Conservation (phyloP, 768 basidiomycete species). For the Xerocomus potaroensis region DNA sequence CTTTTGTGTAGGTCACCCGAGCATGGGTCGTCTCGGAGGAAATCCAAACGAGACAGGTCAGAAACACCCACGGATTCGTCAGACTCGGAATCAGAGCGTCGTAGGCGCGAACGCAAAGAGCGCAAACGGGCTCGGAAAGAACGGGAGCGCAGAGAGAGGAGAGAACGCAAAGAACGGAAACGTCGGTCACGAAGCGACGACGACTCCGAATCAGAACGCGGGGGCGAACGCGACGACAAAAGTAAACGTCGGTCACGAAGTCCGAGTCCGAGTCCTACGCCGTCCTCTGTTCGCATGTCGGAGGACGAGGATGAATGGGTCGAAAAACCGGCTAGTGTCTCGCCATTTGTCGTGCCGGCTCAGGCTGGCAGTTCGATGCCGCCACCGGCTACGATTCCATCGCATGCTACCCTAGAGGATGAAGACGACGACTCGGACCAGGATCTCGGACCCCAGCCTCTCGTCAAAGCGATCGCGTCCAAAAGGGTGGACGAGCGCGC, state of each 20-base stretch:
- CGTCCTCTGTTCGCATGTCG: conserved; percentile 24
- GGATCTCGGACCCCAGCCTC: conserved; percentile 79
- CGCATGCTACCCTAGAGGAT: conserved; percentile 14
- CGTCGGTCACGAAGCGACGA: conserved; percentile 36
- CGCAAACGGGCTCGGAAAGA: conserved; percentile 51
- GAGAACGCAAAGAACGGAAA: conserved; percentile 34
- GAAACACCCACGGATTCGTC: conserved; percentile 39
- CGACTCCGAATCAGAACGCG: conserved; percentile 33
- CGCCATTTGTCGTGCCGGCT: conserved; percentile 25
- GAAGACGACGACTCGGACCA: conserved; percentile 51
- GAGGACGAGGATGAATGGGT: conserved; percentile 66
- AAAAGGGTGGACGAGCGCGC: conserved; percentile 74
- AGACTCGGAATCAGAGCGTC: conserved; percentile 54
- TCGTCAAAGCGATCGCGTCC: conserved; percentile 36
- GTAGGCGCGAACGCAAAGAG: conserved; percentile 56
- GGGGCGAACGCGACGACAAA: conserved; percentile 22
- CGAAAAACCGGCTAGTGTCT: conserved; percentile 43
- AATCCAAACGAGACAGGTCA: conserved; percentile 55
- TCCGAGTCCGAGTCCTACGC: conserved; percentile 33
- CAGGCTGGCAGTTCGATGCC: conserved; percentile 22
- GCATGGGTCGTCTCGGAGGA: conserved; percentile 49
- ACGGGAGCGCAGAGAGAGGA: conserved; percentile 41
- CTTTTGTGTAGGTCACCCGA: conserved; percentile 49
- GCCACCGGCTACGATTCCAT: conserved; percentile 18
- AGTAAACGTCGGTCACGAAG: conserved; percentile 33